phyloP scores from a whole-genome alignment of 257 asterid species.

The Ballota nigra region DNA sequence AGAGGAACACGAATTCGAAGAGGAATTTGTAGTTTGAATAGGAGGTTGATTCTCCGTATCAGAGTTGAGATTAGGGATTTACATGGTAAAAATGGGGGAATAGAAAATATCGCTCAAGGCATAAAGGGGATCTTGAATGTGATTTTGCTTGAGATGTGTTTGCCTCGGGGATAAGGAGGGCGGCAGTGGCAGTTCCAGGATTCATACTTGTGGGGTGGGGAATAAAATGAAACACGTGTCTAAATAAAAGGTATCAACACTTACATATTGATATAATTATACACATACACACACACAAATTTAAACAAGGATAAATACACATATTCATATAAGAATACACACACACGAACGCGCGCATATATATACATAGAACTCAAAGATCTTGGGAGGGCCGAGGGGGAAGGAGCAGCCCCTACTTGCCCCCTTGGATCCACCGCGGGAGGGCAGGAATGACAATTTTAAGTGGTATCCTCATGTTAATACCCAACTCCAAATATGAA shows the following conservation, averaged over 20 bases:
- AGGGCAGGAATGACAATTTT: not conserved
- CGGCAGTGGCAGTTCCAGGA: not conserved
- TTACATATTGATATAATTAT: not conserved
- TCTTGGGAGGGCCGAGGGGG: too few species aligned
- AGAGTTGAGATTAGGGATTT: too few species aligned
- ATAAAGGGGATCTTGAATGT: not conserved
- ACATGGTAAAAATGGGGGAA: not conserved
- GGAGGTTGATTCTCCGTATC: too few species aligned
- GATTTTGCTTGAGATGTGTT: not conserved
- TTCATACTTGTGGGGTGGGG: not conserved
- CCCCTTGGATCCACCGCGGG: not conserved
- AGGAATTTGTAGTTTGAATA: not conserved
- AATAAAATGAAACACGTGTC: not conserved
- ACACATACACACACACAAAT: not conserved
- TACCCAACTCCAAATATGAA: not conserved
- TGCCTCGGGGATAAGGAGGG: not conserved
- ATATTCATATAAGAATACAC: not conserved
- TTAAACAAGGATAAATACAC: not conserved
- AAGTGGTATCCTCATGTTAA: not conserved
- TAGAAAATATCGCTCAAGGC: not conserved
- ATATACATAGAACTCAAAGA: not conserved
- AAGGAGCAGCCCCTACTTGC: not conserved
- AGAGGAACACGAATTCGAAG: not conserved
- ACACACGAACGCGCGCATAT: not conserved
- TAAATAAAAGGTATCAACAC: not conserved